Base-by-base conservation (phyloP, 345 rosid species). In the Pseudoturritis turrita region DNA sequence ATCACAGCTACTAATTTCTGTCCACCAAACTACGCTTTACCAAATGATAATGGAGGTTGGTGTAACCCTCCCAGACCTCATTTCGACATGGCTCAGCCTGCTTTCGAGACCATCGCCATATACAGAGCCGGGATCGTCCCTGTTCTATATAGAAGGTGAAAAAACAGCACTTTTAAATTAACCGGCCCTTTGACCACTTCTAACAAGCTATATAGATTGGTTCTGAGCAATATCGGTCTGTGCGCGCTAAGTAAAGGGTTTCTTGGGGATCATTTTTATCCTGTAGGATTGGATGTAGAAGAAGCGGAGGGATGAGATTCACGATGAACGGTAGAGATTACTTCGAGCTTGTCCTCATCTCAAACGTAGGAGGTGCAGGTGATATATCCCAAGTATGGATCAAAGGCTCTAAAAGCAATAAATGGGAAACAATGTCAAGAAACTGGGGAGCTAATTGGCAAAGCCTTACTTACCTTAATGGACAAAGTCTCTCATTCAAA, bases 61-160 rank as follows among this genome's bases (percentile, higher is more conserved):
- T 88, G 95, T 63, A 88, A 87, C 41, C 95, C 97, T 41, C 96
- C 92, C 0, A 82, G 83, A 39, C 77, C 86, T 14, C 92, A 86
- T 47, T 90, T 90, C 40, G 95, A 87, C 78, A 87, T 90, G 78
- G 70, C 97, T 56, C 92, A 87, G 74, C 92, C 97, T 40, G 91
- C 89, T 10, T 90, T 87, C 71, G 80, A 81, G 68, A 83, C 87
- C 79, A 83, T 90, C 23, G 97, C 97, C 4, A 75, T 66, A 47
- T 90, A 81, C 81, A 77, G 65, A 9, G 95, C 95, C 6, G 92
- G 95, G 21, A 88, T 90, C 2, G 92, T 88, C 43, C 97, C 97
- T 0, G 65, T 90, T 50, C 46, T 78, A 46, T 84, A 80, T 51
- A 83, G 90, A 72, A 90, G 78, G 95, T 90, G 68, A 41, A 33